phyloP scores from a whole-genome alignment of 345 rosid genomes.

The Chamaenerion angustifolium region DNA sequence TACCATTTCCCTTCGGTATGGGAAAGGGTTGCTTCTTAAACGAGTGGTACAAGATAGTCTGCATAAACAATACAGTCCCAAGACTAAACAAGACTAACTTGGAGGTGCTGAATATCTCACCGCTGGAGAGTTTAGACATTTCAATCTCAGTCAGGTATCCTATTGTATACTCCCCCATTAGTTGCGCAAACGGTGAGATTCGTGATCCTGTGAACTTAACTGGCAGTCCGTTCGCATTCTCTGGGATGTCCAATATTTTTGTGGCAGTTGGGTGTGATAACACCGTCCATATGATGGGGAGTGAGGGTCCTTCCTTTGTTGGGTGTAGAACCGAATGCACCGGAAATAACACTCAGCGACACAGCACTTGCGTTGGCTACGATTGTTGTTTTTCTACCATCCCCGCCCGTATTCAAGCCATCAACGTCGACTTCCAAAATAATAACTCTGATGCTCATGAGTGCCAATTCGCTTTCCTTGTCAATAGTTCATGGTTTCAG shows the following conservation, averaged over 20 bases:
- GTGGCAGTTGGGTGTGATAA: neutral
- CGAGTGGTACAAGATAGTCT: conserved; percentile 1
- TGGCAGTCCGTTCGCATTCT: neutral
- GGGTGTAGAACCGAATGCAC: neutral
- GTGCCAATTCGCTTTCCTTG: neutral
- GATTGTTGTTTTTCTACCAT: neutral
- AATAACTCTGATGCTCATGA: neutral
- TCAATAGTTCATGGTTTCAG: neutral
- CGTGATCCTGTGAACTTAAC: neutral
- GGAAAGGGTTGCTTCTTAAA: neutral
- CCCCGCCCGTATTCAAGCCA: neutral
- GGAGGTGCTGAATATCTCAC: neutral
- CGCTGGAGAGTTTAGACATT: too few relatives aligned
- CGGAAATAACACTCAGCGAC: neutral
- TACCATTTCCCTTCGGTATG: neutral
- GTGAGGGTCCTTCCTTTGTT: neutral
- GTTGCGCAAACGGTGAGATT: neutral
- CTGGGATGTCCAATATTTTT: neutral
- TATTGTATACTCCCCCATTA: too few relatives aligned
- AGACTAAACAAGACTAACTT: neutral
- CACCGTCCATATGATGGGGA: neutral
- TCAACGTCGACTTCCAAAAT: neutral
- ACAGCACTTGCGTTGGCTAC: conserved; percentile 1
- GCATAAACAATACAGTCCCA: neutral
- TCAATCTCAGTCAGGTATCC: too few relatives aligned